These are phyloP conservation scores for Artemisia annua DNA, from an alignment of 129 eudicot genomes.

Conservation along the genomic window DNA sequence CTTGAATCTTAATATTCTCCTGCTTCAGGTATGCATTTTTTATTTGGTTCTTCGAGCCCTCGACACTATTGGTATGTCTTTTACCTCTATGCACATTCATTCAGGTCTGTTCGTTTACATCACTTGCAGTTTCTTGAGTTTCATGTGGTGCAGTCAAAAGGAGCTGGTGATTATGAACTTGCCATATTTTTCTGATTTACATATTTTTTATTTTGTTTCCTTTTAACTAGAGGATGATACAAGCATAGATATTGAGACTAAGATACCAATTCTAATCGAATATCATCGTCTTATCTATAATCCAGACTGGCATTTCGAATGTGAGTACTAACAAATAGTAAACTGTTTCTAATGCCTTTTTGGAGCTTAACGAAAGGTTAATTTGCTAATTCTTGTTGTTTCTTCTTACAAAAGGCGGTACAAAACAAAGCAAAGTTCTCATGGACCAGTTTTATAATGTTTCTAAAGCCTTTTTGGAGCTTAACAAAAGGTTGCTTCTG, in stretches of 20 bases:
- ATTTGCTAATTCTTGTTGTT: not conserved
- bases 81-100: not conserved
- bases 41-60: slow-evolving; percentile 97
- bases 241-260: slow-evolving; percentile 64
- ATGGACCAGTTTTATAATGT: slow-evolving; percentile 96
- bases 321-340: slow-evolving; percentile 41
- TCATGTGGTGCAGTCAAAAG: too few species aligned
- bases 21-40: slow-evolving; percentile 76
- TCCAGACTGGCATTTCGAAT: slow-evolving; percentile 78
- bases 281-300: slow-evolving; percentile 78
- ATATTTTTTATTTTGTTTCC: slow-evolving; percentile 4
- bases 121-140: too few species aligned
- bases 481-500: slow-evolving; percentile 56
- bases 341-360: too few species aligned
- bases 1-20: too few species aligned
- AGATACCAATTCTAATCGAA: slow-evolving; percentile 72
- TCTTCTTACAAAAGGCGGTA: slow-evolving; percentile 59
- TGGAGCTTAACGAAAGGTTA: too few species aligned
- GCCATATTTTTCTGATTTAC: not conserved
- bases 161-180: too few species aligned
- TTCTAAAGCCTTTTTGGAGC: slow-evolving; percentile 90
- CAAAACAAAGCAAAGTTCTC: slow-evolving; percentile 90
- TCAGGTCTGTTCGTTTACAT: too few species aligned
- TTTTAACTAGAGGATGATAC: slow-evolving; percentile 79
- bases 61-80: slow-evolving; percentile 86